Evolutionary conservation across 1,284 basidiomycete species (phyloP), one percentile per base, ranked within the genome.

Genomic region (Fomitopsis betulina): DNA sequence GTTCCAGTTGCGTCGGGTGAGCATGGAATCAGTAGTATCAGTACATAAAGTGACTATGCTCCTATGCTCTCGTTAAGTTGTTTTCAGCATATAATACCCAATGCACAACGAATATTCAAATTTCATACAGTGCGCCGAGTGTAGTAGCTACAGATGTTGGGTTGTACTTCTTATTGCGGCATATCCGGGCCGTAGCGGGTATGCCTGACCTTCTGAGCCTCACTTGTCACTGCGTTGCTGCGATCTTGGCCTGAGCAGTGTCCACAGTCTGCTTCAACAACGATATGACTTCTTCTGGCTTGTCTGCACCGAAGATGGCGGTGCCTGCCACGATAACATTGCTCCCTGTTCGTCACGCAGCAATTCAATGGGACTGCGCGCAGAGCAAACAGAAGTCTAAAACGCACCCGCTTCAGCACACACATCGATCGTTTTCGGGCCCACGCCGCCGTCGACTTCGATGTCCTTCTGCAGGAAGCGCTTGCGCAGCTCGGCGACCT

Each of bases 321-420:
- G 95, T 98, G 19, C 97, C 97, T 9, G 97, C 96, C 13, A 99
- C 97, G 63, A 99, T 94, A 62, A 99, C 95, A 70, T 99, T 99
- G 71, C 94, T 93, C 40, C 94, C 94, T 94, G 67, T 19, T 45
- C 32, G 53, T 3, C 23, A 32, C 35, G 47, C 32, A 30, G 54
- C 13, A 54, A 49, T n/a, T 50, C 37, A 50, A 9, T 32, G 10
- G 45, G 27, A 10, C 38, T 23, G 25, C 42, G 32, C 45, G 25
- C 13, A 10, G 32, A 6, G 43, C 15, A 52, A 37, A 37, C 13
- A 15, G 35, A 12, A 21, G 54, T 19, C 38, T 30, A 25, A n/a
- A 10, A 74, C 84, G 64, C 65, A 89, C 94, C 95, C 49, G 96
- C 96, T 61, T 94, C 78, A 2, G 96, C 96, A 68, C 97, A 99